Base-by-base conservation (phyloP, 2,329 filamentous ascomycete genomes). In the Trichoderma sp. region DNA sequence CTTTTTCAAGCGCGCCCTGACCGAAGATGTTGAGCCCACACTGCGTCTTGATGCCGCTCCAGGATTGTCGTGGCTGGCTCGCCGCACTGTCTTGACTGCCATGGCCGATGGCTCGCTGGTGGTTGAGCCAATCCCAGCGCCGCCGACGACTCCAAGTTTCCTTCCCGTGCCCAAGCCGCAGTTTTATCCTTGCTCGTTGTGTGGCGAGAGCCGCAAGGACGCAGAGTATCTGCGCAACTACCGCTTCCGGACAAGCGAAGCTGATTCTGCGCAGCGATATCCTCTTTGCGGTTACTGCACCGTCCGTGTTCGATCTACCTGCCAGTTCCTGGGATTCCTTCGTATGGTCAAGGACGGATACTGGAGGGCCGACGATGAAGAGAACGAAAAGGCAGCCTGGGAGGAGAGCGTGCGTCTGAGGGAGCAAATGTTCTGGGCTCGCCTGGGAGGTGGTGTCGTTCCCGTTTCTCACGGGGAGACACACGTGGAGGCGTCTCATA, bases 391-490 rank as follows among this genome's bases (percentile, higher is more conserved):
- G 78, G 89, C 90, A 32, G 94, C 94, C 0, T 99, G 96, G 96
- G 95, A 98, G 79, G 96, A 99, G 83, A 94, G 94, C 71, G 92
- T 98, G 12, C 89, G 92, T 34, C 82, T 98, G 62, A 88, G 96
- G 65, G 96, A 99, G 80, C 91, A 95, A 76, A 97, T 99, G 92
- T 99, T 99, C 80, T 99, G 96, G 96, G 90, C 93, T 65, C 89
- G 96, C 70, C 90, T 99, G 67, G 95, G 95, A 30, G 96, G 95
- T 32, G 96, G 96, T 15, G 94, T 99, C 2, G 84, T 98, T 14
- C 96, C 95, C 1, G 85, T 88, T 11, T 76, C 77, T 12, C 82
- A 82, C 28, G 74, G 69, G 5, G 71, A 77, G n/a, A 73, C 76
- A 2, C 73, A 76, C 7, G 64, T 75, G 15, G 78, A 79, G n/a